Evolutionary conservation across 1,139 yeast species (phyloP).

Genomic region (Yarrowia galli): DNA sequence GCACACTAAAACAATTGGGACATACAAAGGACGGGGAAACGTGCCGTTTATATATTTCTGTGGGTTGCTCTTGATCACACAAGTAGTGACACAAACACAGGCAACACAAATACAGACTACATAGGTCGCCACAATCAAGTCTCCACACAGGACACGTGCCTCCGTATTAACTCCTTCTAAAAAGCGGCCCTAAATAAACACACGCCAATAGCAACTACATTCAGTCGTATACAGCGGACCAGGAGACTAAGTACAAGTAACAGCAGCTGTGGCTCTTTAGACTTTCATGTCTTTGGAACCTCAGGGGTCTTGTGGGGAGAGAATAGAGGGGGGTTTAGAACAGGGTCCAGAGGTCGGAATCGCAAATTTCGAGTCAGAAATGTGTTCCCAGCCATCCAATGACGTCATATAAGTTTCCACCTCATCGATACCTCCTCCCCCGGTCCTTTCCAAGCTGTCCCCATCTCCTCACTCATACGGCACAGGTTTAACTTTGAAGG

Average conservation of each 20-base stretch:
- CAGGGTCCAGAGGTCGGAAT: background rate
- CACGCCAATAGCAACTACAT: background rate
- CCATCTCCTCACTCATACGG: background rate
- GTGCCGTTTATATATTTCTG: too few species aligned
- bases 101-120: too few species aligned
- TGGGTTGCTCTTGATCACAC: too few species aligned
- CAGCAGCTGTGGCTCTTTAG: background rate
- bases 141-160: background rate
- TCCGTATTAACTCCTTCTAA: too few species aligned
- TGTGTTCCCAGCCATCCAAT: too few species aligned
- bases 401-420: too few species aligned
- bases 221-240: background rate
- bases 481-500: conserved; percentile 1
- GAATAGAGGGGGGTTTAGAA: background rate
- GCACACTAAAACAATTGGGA: too few species aligned
- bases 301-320: conserved; percentile 2
- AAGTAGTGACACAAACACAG: too few species aligned
- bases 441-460: background rate
- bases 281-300: background rate
- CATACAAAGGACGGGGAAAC: too few species aligned
- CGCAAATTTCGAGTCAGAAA: too few species aligned
- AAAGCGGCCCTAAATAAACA: background rate
- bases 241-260: too few species aligned
- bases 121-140: too few species aligned
- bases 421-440: background rate